Percentiles rank a stretch among this genome's conserved stretches.
Evolutionary conservation across 495 filamentous ascomycete species (phyloP).

Genomic region (Penicillium riverlandense): DNA sequence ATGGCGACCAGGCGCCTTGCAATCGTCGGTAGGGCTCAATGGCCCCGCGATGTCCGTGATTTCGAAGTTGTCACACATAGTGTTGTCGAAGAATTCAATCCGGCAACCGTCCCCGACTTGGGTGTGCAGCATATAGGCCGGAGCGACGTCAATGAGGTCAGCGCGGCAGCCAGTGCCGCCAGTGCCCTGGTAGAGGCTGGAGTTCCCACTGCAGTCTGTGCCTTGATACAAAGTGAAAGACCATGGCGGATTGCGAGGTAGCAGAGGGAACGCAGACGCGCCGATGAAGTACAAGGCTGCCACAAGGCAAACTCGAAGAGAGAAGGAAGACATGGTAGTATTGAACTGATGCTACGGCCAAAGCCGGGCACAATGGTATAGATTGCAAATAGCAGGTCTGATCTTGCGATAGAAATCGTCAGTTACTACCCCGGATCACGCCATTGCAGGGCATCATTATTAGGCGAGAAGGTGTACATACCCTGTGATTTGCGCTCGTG

Average conservation of each 20-base stretch:
- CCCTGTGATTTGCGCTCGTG: too few relatives aligned
- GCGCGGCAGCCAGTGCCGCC: conserved; percentile 24
- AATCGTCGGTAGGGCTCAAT: conserved; percentile 3
- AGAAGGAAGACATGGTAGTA: conserved; percentile 1
- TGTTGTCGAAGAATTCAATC: conserved; percentile 22
- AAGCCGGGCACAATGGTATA: too few relatives aligned
- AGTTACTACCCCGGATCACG: too few relatives aligned
- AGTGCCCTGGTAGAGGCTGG: conserved; percentile 10
- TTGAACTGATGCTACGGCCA: neutral
- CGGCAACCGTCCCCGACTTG: conserved; percentile 10
- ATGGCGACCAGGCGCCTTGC: conserved; percentile 8
- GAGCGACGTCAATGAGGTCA: conserved; percentile 13
- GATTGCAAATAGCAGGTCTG: too few relatives aligned
- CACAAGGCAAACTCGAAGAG: conserved; percentile 3
- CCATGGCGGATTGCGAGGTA: conserved; percentile 13
- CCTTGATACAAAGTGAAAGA: conserved; percentile 18
- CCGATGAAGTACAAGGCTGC: conserved; percentile 2
- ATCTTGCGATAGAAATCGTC: too few relatives aligned
- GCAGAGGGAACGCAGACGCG: conserved; percentile 13
- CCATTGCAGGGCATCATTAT: too few relatives aligned
- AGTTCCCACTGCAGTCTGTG: conserved; percentile 8
- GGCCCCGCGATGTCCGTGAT: conserved; percentile 10
- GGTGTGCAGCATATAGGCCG: conserved; percentile 13
- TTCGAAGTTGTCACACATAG: conserved; percentile 19
- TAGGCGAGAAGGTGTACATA: too few relatives aligned